These are phyloP conservation scores for Candida pini DNA, from an alignment of 805 yeast genomes.

Conservation along the genomic window DNA sequence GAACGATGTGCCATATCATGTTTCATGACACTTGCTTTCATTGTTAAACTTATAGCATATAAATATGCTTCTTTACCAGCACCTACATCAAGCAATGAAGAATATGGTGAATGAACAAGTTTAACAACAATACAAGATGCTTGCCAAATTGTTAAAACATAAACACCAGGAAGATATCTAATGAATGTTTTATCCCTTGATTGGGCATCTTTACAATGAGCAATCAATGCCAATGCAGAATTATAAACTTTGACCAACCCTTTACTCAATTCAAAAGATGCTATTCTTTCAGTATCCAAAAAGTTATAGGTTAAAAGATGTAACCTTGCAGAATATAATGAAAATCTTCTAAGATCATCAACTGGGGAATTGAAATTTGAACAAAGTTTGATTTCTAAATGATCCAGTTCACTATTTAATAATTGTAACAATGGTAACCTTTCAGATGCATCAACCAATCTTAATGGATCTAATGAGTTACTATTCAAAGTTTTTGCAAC, in stretches of 20 bases:
- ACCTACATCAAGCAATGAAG: slow-evolving; percentile 58
- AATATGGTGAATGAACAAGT: slow-evolving; percentile 69
- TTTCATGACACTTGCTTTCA: slow-evolving; percentile 77
- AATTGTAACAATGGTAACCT: slow-evolving; percentile 70
- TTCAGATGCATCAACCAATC: slow-evolving; percentile 62
- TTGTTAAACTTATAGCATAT: slow-evolving; percentile 60
- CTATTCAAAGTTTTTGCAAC: slow-evolving; percentile 71
- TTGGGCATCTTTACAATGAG: slow-evolving; percentile 61
- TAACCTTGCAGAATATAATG: slow-evolving; percentile 68
- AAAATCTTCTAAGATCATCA: slow-evolving; percentile 67
- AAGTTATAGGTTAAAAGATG: slow-evolving; percentile 80
- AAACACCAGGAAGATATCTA: slow-evolving; percentile 76
- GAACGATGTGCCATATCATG: slow-evolving; percentile 93
- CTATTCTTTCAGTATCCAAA: slow-evolving; percentile 52
- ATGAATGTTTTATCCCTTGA: slow-evolving; percentile 56
- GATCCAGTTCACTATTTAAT: slow-evolving; percentile 66
- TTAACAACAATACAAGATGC: slow-evolving; percentile 80
- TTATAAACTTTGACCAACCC: slow-evolving; percentile 77
- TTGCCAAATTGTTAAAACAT: slow-evolving; percentile 84
- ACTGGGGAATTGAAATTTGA: slow-evolving; percentile 34
- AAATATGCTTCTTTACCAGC: slow-evolving; percentile 68
- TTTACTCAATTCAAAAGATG: slow-evolving; percentile 54
- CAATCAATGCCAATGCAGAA: slow-evolving; percentile 66
- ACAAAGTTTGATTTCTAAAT: slow-evolving; percentile 54
- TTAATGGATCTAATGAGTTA: slow-evolving; percentile 60